These are phyloP conservation scores for Phytopythium ostracodes DNA, from an alignment of 352 stramenopile genomes.

Conservation along the genomic window DNA sequence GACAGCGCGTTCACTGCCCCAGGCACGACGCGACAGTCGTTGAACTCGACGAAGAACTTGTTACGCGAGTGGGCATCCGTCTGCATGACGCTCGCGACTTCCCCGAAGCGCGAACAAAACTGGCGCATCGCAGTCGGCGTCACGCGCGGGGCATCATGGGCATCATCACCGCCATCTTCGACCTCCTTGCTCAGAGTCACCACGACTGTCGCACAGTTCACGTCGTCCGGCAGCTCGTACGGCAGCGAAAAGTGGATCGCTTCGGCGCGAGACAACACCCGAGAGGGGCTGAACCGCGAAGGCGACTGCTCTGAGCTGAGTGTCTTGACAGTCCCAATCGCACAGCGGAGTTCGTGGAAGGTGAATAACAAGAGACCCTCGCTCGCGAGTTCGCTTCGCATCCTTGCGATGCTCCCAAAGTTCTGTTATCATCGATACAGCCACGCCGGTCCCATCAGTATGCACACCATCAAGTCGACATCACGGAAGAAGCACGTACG, in stretches of 20 bases:
- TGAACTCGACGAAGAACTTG: conserved; percentile 74
- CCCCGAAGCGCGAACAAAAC: conserved; percentile 62
- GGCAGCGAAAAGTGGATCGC: conserved; percentile 58
- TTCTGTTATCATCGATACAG: conserved; percentile 24
- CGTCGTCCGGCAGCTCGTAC: conserved; percentile 60
- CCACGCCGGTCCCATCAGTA: conserved; percentile 1
- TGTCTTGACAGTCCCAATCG: conserved; percentile 48
- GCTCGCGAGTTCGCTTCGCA: conserved; percentile 39
- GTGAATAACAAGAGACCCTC: conserved; percentile 71
- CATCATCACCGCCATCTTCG: neutral
- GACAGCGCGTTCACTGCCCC: conserved; percentile 37
- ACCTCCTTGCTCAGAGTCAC: conserved; percentile 25
- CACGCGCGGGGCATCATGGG: conserved; percentile 11
- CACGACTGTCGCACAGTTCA: conserved; percentile 60
- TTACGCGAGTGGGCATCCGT: conserved; percentile 25
- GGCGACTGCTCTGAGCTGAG: neutral
- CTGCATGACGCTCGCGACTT: conserved; percentile 72
- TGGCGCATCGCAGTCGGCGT: conserved; percentile 30
- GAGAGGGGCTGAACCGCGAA: neutral
- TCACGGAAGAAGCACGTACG: conserved; percentile 22
- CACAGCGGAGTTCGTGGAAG: conserved; percentile 65
- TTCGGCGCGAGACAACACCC: conserved; percentile 10
- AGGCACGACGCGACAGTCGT: conserved; percentile 52
- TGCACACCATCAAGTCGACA: neutral
- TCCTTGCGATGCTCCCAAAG: conserved; percentile 52